A percentile compares a stretch with the other conserved stretches of the same genome.
phyloP scores from a whole-genome alignment of 768 basidiomycete genomes.

The Lactarius sanguifluus region DNA sequence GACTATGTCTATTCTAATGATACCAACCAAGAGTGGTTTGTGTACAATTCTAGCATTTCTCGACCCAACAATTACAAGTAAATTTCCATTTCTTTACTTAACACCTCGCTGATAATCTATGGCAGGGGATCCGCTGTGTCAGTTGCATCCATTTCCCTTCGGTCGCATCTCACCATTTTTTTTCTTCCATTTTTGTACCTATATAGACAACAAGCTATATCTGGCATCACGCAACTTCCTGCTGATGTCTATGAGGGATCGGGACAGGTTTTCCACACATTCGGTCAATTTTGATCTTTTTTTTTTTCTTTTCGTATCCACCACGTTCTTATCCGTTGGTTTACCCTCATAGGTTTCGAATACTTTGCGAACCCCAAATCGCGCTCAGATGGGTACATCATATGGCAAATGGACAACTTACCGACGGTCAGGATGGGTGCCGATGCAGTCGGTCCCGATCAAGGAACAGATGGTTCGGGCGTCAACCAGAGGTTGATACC shows the following conservation, averaged over 20 bases:
- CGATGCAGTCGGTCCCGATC: conserved; percentile 51
- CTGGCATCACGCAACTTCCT: conserved; percentile 48
- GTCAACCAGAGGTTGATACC: conserved; percentile 61
- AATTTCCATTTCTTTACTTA: conserved; percentile 6
- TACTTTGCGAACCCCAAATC: conserved; percentile 64
- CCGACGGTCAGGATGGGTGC: conserved; percentile 55
- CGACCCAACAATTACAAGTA: conserved; percentile 40
- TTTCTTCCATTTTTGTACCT: not conserved
- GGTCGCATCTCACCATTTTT: conserved; percentile 4
- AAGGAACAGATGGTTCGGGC: conserved; percentile 41
- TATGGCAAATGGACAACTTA: conserved; percentile 67
- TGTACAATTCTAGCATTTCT: conserved; percentile 40
- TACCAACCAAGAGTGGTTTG: conserved; percentile 37
- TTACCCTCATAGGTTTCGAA: conserved; percentile 57
- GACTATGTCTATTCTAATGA: conserved; percentile 44
- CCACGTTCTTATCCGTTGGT: not conserved
- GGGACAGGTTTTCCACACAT: conserved; percentile 49
- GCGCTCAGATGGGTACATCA: conserved; percentile 59
- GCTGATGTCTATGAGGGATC: conserved; percentile 58
- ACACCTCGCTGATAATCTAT: conserved; percentile 14
- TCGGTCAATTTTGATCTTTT: conserved; percentile 38
- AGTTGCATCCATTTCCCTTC: conserved; percentile 19
- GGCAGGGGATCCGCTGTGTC: conserved; percentile 52
- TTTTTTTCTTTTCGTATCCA: not conserved
- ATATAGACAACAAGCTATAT: conserved; percentile 49